Base-by-base conservation (phyloP, 2,329 filamentous ascomycete genomes). In the Trichoderma afroharzianum region DNA sequence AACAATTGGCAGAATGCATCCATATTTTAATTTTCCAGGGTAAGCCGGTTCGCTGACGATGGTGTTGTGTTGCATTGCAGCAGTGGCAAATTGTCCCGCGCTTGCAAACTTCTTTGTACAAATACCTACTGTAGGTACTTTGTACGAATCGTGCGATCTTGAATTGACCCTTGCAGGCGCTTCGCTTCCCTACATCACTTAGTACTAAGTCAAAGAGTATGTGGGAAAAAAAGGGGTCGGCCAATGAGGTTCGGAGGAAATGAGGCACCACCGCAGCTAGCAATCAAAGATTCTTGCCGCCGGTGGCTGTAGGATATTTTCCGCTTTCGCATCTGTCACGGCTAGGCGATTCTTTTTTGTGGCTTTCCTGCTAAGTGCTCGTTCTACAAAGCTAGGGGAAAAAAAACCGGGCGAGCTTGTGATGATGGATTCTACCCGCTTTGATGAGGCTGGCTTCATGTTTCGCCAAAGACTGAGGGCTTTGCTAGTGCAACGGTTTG, bases 211-310 rank as follows among this genome's bases (percentile, higher is more conserved):
- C n/a, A 30, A 53, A 32, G 66, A 26, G 30, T 53, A n/a, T n/a
- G n/a, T n/a, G n/a, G n/a, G 11, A 15, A 28, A 63, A 68, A 72
- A 69, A 72, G 70, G 64, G 70, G 64, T 36, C 58, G 15, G 57
- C 70, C 70, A 72, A 59, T 72, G 32, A 61, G 24, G 26, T 26
- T 4, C 3, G 6, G 33, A 33, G 43, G 26, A 50, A 33, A 53
- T 53, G 63, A 66, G 39, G 28, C 36, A 58, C 61, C 68, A 70
- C 68, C 68, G 68, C 33, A 63, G 43, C 50, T 58, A 61, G 55
- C 47, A 62, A 61, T 53, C 47, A 43, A 50, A 61, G 55, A 67
- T 36, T 26, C 24, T 30, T 43, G 39, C 39, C 39, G 47, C 47
- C 47, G 47, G 47, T 53, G 47, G 47, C 47, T 24, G n/a, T 21